Percentiles rank a stretch among this genome's conserved stretches.
Conservation (phyloP, 2,329 filamentous ascomycete species). For the Aureobasidium sp. region DNA sequence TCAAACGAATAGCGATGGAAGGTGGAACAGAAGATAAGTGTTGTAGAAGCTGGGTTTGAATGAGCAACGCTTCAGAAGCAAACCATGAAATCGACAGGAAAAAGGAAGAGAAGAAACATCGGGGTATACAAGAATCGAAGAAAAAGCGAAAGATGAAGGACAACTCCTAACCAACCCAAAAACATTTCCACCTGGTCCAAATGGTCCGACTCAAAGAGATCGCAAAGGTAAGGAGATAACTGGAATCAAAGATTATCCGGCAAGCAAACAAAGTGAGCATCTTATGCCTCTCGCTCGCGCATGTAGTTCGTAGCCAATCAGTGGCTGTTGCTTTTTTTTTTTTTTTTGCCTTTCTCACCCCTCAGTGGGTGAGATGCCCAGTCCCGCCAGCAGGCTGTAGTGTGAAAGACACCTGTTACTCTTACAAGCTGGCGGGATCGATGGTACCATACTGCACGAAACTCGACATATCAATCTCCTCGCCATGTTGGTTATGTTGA, state of each 20-base stretch:
- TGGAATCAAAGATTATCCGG: conserved; percentile 1
- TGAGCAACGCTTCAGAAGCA: neutral
- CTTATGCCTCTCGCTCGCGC: neutral
- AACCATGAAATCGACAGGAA: conserved; percentile 3
- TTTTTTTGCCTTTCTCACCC: neutral
- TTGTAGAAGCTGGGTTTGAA: neutral
- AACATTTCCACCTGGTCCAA: neutral
- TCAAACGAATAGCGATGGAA: neutral
- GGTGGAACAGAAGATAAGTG: neutral
- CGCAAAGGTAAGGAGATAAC: neutral
- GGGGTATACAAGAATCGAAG: conserved; percentile 9
- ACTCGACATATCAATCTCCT: conserved; percentile 34
- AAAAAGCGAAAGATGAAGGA: neutral
- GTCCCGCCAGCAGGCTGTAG: conserved; percentile 8
- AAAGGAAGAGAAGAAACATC: neutral
- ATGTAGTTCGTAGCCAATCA: conserved; percentile 3
- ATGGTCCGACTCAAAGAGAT: neutral
- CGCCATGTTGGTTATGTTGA: conserved; percentile 16
- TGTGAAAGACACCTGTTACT: conserved; percentile 17
- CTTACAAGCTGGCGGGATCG: conserved; percentile 35
- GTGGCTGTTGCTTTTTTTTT: neutral
- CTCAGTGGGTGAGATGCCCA: neutral
- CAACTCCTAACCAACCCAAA: conserved; percentile 2
- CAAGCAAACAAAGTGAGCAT: neutral
- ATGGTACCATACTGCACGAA: conserved; percentile 39